These are phyloP conservation scores for Lasiodiplodia hormozganensis DNA, from an alignment of 2,329 filamentous ascomycete genomes.

Conservation along the genomic window DNA sequence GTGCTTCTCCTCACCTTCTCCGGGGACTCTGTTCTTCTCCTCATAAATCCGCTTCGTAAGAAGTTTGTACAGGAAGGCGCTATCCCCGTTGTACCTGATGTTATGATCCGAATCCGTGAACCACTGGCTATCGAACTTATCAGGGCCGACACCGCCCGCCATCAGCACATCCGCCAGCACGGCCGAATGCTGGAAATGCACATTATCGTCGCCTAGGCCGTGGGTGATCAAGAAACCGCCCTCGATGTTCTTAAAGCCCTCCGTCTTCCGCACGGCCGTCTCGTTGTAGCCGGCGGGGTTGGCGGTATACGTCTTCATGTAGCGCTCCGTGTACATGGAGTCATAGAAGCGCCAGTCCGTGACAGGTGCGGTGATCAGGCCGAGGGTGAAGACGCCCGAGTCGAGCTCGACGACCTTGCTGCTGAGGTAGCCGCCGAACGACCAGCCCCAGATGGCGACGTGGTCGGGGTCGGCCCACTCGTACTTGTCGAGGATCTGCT, in stretches of 20 bases:
- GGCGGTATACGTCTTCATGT: slow-evolving; percentile 68
- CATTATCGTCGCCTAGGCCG: slow-evolving; percentile 73
- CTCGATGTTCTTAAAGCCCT: slow-evolving; percentile 67
- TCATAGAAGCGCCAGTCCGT: slow-evolving; percentile 76
- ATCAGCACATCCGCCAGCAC: slow-evolving; percentile 68
- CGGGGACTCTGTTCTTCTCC: slow-evolving; percentile 60
- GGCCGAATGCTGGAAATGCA: slow-evolving; percentile 72
- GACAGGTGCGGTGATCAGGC: slow-evolving; percentile 70
- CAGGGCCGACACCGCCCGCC: slow-evolving; percentile 63
- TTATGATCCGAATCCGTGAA: slow-evolving; percentile 68
- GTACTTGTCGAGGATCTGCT: slow-evolving; percentile 57
- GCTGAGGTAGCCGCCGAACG: slow-evolving; percentile 70
- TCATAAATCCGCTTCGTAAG: slow-evolving; percentile 66
- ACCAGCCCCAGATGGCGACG: slow-evolving; percentile 74
- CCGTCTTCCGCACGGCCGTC: slow-evolving; percentile 63
- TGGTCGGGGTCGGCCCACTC: slow-evolving; percentile 64
- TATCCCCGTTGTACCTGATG: slow-evolving; percentile 64
- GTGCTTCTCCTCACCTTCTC: slow-evolving; percentile 1
- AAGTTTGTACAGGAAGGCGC: slow-evolving; percentile 66
- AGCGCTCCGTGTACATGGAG: slow-evolving; percentile 74
- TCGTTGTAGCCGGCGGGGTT: slow-evolving; percentile 68
- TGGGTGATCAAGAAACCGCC: slow-evolving; percentile 70
- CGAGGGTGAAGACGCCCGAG: slow-evolving; percentile 67
- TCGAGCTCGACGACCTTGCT: slow-evolving; percentile 70
- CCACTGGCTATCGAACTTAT: slow-evolving; percentile 68